These are phyloP conservation scores for Zelonia costaricensis DNA, from an alignment of 208 protist species.

Conservation along the genomic window DNA sequence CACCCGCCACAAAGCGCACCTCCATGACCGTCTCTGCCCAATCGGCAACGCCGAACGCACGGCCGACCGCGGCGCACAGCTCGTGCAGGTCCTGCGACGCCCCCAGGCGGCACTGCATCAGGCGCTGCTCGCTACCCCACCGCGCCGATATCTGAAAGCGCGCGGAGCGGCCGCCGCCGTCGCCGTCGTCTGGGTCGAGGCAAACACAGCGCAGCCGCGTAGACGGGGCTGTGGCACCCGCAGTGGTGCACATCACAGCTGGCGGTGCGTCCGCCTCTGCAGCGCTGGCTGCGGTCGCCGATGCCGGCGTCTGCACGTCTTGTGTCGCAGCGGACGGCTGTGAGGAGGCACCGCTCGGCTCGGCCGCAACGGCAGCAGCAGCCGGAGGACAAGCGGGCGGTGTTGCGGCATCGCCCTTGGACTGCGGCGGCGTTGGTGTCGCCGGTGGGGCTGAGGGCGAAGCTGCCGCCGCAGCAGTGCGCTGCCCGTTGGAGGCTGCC, in stretches of 20 bases:
- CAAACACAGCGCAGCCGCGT: slow-evolving; percentile 1
- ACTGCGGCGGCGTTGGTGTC: too few species aligned
- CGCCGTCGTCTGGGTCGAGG: not conserved
- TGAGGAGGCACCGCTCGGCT: too few species aligned
- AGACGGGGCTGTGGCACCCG: not conserved
- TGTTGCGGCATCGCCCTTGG: too few species aligned
- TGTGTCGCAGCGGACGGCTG: too few species aligned
- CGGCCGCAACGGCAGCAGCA: too few species aligned
- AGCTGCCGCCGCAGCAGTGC: not conserved
- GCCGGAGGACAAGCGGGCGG: too few species aligned
- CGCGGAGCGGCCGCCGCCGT: not conserved
- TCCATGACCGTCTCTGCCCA: slow-evolving; percentile 16
- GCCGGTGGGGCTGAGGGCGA: too few species aligned
- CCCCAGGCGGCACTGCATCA: slow-evolving; percentile 36
- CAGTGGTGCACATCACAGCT: slow-evolving; percentile 8
- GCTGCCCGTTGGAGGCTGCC: too few species aligned
- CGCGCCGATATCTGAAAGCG: slow-evolving; percentile 33
- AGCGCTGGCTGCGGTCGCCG: slow-evolving; percentile 3
- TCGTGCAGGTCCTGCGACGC: not conserved
- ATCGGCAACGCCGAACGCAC: too few species aligned
- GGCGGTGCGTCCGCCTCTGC: slow-evolving; percentile 4
- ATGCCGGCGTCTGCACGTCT: too few species aligned
- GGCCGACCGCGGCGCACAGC: slow-evolving; percentile 34
- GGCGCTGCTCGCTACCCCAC: slow-evolving; percentile 37
- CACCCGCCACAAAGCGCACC: not conserved